phyloP scores from a whole-genome alignment of 345 rosid genomes.

The Carallia pectinifolia region DNA sequence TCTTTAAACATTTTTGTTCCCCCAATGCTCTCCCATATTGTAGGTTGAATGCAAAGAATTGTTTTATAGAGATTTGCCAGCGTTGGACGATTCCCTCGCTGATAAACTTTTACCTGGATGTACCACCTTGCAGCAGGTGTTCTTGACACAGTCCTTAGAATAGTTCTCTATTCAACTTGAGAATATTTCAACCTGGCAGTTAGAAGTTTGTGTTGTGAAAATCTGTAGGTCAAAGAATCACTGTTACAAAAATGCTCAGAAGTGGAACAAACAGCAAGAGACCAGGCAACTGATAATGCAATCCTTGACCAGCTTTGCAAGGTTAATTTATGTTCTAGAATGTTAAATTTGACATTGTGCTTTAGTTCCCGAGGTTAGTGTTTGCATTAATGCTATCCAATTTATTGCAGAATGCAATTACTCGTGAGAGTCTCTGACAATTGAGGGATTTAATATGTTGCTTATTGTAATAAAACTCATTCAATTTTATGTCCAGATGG shows the following conservation, averaged over 20 bases:
- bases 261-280: conserved; percentile 72
- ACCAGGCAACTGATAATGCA: conserved; percentile 93
- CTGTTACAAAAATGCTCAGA: conserved; percentile 68
- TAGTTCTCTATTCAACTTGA: background rate
- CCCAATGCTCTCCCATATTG: background rate
- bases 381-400: too few relatives aligned
- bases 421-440: too few relatives aligned
- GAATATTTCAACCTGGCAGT: background rate
- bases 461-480: background rate
- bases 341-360: conserved; percentile 6
- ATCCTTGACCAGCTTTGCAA: conserved; percentile 80
- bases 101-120: conserved; percentile 83
- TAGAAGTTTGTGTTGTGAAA: conserved; percentile 14
- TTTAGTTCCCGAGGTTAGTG: conserved; percentile 6
- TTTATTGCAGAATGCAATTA: too few relatives aligned
- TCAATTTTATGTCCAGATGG: conserved; percentile 53
- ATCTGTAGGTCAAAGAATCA: conserved; percentile 68
- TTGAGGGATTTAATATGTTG: background rate
- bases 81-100: conserved; percentile 76
- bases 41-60: conserved; percentile 89
- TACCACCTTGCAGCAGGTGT: conserved; percentile 70
- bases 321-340: conserved; percentile 34
- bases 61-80: conserved; percentile 75
- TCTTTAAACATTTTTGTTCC: too few relatives aligned
- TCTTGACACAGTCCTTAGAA: conserved; percentile 2